Evolutionary conservation across 331 rosid genomes (phyloP).

Genomic region (Malus hybrid): DNA sequence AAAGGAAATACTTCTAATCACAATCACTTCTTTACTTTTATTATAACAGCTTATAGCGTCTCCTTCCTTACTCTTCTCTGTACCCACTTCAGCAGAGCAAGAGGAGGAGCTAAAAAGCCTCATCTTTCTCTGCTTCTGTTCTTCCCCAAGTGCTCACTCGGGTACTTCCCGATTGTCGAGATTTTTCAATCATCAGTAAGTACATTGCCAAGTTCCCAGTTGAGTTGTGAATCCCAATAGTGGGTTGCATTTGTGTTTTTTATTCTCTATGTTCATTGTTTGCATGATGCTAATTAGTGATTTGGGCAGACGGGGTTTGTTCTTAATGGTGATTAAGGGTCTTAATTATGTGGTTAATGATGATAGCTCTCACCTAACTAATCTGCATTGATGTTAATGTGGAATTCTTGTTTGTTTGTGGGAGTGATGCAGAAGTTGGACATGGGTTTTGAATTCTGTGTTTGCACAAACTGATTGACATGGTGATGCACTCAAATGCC

Average conservation of each 20-base stretch:
- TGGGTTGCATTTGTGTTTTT: background rate
- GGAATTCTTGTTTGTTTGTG: background rate
- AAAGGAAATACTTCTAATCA: background rate
- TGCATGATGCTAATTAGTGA: background rate
- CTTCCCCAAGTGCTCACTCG: background rate
- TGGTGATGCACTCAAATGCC: background rate
- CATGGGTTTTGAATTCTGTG: background rate
- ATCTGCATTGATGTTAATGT: background rate
- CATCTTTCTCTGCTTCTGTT: background rate
- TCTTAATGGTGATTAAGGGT: background rate
- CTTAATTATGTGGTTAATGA: background rate
- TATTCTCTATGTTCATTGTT: background rate
- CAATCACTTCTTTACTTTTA: too few relatives aligned
- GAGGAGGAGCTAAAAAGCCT: background rate
- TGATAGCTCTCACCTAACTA: background rate
- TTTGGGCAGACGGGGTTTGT: background rate
- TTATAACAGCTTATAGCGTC: background rate
- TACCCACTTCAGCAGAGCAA: background rate
- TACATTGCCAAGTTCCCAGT: background rate
- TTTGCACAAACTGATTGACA: background rate
- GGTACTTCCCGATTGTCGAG: background rate
- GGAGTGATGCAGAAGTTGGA: background rate
- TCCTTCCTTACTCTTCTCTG: slow-evolving; percentile 5
- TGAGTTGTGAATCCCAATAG: background rate
- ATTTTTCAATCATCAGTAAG: slow-evolving; percentile 24